Percentiles rank a stretch among this genome's conserved stretches.
phyloP scores from a whole-genome alignment of 768 basidiomycete genomes.

The Galerina marginata region DNA sequence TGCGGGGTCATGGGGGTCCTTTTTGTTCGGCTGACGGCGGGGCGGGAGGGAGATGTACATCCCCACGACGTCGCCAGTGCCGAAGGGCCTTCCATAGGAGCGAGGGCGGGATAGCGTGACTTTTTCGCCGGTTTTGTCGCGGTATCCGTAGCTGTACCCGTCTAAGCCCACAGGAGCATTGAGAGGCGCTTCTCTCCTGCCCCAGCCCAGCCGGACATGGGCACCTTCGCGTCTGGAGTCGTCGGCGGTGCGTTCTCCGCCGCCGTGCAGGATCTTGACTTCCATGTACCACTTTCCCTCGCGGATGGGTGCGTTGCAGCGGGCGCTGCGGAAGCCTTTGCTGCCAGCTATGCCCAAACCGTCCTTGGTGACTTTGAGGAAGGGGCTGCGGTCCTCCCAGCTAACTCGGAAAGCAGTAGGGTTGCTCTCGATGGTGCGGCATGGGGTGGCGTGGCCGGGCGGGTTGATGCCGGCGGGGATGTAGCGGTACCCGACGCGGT shows the following conservation, averaged over 20 bases:
- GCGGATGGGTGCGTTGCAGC: conserved; percentile 87
- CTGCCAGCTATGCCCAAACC: conserved; percentile 78
- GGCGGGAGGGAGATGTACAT: conserved; percentile 91
- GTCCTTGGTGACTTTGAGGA: conserved; percentile 79
- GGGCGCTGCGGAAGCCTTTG: conserved; percentile 89
- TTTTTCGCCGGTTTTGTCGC: conserved; percentile 94
- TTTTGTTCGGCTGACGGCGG: conserved; percentile 56
- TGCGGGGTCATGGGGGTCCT: conserved; percentile 80
- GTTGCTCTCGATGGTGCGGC: conserved; percentile 81
- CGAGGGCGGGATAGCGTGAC: conserved; percentile 82
- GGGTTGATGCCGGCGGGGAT: conserved; percentile 77
- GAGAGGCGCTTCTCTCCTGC: conserved; percentile 88
- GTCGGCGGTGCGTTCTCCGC: conserved; percentile 61
- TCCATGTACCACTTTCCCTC: conserved; percentile 97
- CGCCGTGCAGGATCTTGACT: conserved; percentile 77
- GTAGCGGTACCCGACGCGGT: conserved; percentile 82
- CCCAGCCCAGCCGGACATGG: conserved; percentile 92
- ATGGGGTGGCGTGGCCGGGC: conserved; percentile 60
- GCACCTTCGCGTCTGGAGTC: conserved; percentile 64
- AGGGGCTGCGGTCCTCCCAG: conserved; percentile 91
- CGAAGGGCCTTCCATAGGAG: conserved; percentile 76
- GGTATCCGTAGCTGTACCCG: conserved; percentile 89
- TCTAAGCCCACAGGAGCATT: conserved; percentile 94
- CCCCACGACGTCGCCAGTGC: conserved; percentile 87
- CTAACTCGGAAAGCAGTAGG: conserved; percentile 75